These are phyloP conservation scores for Galeopsis tetrahit DNA, from an alignment of 257 asterid species.

Conservation along the genomic window DNA sequence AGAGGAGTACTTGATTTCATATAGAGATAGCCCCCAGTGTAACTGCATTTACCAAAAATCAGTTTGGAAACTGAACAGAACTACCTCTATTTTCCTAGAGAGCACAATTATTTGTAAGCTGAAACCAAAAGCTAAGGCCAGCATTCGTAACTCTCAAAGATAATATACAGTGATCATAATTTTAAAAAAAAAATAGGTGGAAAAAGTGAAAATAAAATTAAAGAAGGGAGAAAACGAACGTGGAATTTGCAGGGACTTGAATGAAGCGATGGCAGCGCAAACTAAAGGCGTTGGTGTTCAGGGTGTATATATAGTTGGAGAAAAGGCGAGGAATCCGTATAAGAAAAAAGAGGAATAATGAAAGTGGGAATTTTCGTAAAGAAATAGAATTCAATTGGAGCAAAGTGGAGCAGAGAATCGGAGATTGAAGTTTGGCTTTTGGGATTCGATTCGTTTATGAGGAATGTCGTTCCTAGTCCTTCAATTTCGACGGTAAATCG, in stretches of 20 bases:
- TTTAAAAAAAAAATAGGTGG: background rate
- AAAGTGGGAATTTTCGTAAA: conserved; percentile 31
- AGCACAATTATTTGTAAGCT: background rate
- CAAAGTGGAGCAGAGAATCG: conserved; percentile 32
- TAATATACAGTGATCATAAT: background rate
- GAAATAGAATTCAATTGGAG: conserved; percentile 34
- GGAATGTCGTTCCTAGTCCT: conserved; percentile 10
- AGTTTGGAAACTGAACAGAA: background rate
- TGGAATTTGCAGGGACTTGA: conserved; percentile 32
- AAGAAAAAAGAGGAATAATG: conserved; percentile 25
- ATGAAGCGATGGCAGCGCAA: conserved; percentile 37
- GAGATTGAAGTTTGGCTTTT: conserved; percentile 18
- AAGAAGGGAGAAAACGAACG: conserved; percentile 32
- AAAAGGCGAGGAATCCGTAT: conserved; percentile 31
- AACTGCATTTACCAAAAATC: background rate
- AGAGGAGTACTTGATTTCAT: background rate
- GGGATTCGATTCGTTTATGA: conserved; percentile 30
- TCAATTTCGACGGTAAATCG: conserved; percentile 24
- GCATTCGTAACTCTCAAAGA: background rate
- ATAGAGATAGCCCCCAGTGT: background rate
- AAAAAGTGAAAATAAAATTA: background rate
- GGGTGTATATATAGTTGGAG: conserved; percentile 34
- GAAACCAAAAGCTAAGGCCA: conserved; percentile 12
- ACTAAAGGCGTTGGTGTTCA: conserved; percentile 21
- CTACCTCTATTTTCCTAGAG: conserved; percentile 10